phyloP scores from a whole-genome alignment of 805 yeast species.

The Lachancea thermotolerans region DNA sequence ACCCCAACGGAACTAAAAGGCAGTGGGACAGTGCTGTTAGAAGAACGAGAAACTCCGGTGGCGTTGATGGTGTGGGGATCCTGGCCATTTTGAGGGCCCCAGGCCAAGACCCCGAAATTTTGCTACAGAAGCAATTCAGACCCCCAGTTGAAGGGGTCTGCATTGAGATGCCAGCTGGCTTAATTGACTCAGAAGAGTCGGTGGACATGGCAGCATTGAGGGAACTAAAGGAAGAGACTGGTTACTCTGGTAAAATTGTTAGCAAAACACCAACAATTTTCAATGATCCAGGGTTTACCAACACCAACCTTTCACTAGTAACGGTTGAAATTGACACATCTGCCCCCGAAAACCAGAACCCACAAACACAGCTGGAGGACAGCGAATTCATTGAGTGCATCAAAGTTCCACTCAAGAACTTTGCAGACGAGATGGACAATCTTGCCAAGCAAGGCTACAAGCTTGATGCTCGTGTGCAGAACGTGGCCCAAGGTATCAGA shows the following conservation, averaged over 20 bases:
- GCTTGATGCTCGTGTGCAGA: conserved; percentile 83
- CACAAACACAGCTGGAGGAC: conserved; percentile 74
- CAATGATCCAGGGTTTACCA: conserved; percentile 85
- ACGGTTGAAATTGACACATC: conserved; percentile 68
- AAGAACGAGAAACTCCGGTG: conserved; percentile 53
- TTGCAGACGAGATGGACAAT: conserved; percentile 47
- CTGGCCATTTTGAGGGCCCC: conserved; percentile 59
- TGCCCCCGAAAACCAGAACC: conserved; percentile 59
- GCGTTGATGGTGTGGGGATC: conserved; percentile 87
- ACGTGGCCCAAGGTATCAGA: conserved; percentile 73
- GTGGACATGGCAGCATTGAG: conserved; percentile 76
- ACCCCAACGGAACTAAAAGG: conserved; percentile 61
- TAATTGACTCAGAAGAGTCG: conserved; percentile 77
- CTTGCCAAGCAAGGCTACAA: conserved; percentile 61
- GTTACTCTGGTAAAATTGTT: conserved; percentile 65
- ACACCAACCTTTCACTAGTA: conserved; percentile 78
- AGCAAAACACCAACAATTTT: conserved; percentile 44
- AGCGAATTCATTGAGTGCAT: conserved; percentile 91
- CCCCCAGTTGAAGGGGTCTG: conserved; percentile 89
- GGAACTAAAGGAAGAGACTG: conserved; percentile 89
- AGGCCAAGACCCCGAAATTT: conserved; percentile 43
- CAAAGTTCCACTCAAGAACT: conserved; percentile 52
- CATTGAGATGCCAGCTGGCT: conserved; percentile 93
- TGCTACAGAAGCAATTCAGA: conserved; percentile 83
- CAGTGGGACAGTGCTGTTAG: conserved; percentile 91